Evolutionary conservation across 2,329 filamentous ascomycete genomes (phyloP), one percentile per base, ranked within the genome.

Genomic region (Colletotrichum truncatum): DNA sequence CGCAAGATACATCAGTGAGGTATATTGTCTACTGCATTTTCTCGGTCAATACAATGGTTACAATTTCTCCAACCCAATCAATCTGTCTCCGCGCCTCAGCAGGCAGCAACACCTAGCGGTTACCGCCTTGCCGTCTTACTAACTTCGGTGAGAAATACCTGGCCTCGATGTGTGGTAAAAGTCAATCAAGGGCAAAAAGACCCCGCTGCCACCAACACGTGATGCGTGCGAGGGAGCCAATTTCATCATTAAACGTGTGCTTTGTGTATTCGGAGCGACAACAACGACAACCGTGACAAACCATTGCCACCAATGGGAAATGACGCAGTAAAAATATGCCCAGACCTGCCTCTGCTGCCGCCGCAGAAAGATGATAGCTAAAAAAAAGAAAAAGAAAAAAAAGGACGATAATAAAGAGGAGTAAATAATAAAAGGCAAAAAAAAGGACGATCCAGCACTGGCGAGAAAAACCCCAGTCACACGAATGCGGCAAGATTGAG

Each of bases 401-500:
- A 45, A 32, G 18, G 21, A 38, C n/a, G 26, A 30, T 38, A n/a
- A n/a, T n/a, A n/a, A n/a, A n/a, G n/a, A n/a, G n/a, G n/a, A n/a
- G n/a, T n/a, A n/a, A n/a, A n/a, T n/a, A n/a, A n/a, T n/a, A 43
- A 10, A 46, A 53, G 9, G 21, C 11, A 9, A 43, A 25, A 34
- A 41, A 48, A 45, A 32, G 18, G 21, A 38, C n/a, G 26, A 30
- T 38, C 38, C 52, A 25, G 52, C 52, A 54, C 39, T 54, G 8
- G 48, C 48, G 21, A n/a, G n/a, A 51, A 51, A 18, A 16, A 34
- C 32, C 23, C 39, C 38, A 36, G 14, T 41, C 51, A 16, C 48
- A 60, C 32, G 48, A 54, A 41, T 61, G 56, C 61, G 48, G 48
- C 39, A 36, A 64, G 32, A 64, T 61, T 18, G 34, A 16, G 38